Evolutionary conservation across 441 rosid genomes (phyloP), one percentile per base, ranked within the genome.

Genomic region (Corymbia calophylla): DNA sequence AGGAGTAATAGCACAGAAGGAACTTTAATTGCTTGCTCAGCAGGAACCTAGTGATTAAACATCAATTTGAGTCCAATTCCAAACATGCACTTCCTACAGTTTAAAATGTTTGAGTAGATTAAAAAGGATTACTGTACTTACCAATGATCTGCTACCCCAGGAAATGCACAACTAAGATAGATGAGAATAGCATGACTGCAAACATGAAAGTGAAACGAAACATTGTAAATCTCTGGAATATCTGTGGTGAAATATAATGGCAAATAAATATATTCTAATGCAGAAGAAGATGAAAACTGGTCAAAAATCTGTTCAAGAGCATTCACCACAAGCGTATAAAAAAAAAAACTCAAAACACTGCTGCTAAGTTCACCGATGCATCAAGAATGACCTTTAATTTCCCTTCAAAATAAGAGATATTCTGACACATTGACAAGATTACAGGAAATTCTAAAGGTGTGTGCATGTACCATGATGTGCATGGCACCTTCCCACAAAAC

Each of bases 101-200:
- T 77, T 44, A 48, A 44, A 12, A 44, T 44, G 53, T 44, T 77
- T 23, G 84, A 77, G 84, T 77, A 23, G 84, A 44, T 44, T 44
- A 77, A 60, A 56, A 86, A 56, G 68, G 86, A 86, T 58, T 90
- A 86, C n/a, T 58, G 49, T 25, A 84, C 95, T 88, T 89, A 97
- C 99, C 99, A 97, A 89, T 97, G 97, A 90, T 97, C 98, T 53
- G 94, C 94, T 87, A 97, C 95, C 89, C 98, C 98, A 77, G 99
- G 99, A 87, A 93, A 96, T 87, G 93, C 96, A 29, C 94, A 93
- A 58, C 97, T 95, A 54, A 97, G 96, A 92, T 96, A 96, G 66
- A 93, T 95, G 88, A 97, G 94, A 90, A 97, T 97, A 7, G 99
- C 96, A 35, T 97, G 99, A 90, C 98, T 97, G 96, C 94, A 90